phyloP scores from a whole-genome alignment of 129 eudicot species.

The Pittosporum tobira region DNA sequence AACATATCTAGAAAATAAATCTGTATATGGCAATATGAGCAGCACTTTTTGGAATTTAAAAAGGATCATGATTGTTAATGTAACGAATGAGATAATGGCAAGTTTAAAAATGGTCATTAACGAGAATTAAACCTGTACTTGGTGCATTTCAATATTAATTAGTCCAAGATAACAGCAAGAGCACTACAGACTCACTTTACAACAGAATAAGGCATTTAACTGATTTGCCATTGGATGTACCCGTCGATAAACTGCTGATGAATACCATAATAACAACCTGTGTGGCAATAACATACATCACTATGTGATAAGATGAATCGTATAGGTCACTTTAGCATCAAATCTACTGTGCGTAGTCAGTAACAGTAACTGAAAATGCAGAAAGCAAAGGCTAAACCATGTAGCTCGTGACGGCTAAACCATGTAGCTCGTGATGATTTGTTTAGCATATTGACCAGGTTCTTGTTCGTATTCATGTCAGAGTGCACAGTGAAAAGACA shows the following conservation, averaged over 20 bases:
- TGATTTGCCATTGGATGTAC: neutral
- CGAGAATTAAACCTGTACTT: neutral
- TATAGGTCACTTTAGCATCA: neutral
- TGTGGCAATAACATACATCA: slow-evolving; percentile 1
- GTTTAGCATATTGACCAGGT: slow-evolving; percentile 17
- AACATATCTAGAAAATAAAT: neutral
- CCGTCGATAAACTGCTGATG: neutral
- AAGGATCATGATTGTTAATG: neutral
- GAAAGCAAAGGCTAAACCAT: slow-evolving; percentile 18
- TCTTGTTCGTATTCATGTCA: slow-evolving; percentile 4
- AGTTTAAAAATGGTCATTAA: neutral
- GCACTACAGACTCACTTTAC: neutral
- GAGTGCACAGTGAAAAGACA: slow-evolving; percentile 24
- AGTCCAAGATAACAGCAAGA: neutral
- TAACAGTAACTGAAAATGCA: slow-evolving; percentile 12
- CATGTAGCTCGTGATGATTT: slow-evolving; percentile 14
- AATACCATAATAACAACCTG: slow-evolving; percentile 7
- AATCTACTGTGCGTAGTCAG: slow-evolving; percentile 30
- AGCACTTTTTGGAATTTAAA: slow-evolving; percentile 4
- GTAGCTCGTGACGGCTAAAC: slow-evolving; percentile 14
- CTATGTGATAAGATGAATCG: neutral
- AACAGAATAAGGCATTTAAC: neutral
- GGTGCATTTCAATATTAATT: neutral
- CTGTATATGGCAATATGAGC: neutral
- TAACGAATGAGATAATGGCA: neutral